Evolutionary conservation across 805 yeast genomes (phyloP), one percentile per base, ranked within the genome.

Genomic region (Starmerella floris): DNA sequence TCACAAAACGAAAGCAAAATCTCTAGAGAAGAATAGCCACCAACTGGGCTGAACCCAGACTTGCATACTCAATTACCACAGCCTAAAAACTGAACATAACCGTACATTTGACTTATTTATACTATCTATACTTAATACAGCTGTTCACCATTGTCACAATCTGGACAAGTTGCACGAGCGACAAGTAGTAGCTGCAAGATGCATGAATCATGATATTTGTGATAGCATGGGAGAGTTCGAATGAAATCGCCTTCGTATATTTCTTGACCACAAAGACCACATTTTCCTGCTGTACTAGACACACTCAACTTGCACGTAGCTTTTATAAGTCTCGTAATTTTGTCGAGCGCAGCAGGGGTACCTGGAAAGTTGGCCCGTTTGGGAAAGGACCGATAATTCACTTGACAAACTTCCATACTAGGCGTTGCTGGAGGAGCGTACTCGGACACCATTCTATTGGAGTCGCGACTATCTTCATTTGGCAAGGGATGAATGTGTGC

Each of bases 111-210:
- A 28, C 3, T 30, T 22, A 8, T 5, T 20, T 53, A 67, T 73
- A 56, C 76, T n/a, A n/a, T n/a, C 8, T 6, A 5, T 17, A 16
- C 8, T 37, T 11, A 27, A 28, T 6, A 34, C 25, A 8, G 11
- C 23, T 53, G 68, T 73, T 56, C 76, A 77, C 56, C 77, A 84
- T 26, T 78, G 63, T 82, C 80, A 61, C 94, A 83, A 66, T 78
- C 74, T 8, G 94, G 94, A 57, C 94, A 83, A 52, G 83, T 77
- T 1, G 85, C 87, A 37, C 79, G 69, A 51, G 88, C 65, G 49
- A 73, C 72, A 2, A 74, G 76, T 37, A 83, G 63, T 94, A 94
- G 83, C 2, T 87, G 87, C 49, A 79, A 84, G 41, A 83, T 69
- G 60, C 94, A 83, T 16, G 70, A 77, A 20, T 77, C 67, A 55